Evolutionary conservation across 164 flowering plant genomes (phyloP), one percentile per base, ranked within the genome.

Genomic region (Warburgia ugandensis): DNA sequence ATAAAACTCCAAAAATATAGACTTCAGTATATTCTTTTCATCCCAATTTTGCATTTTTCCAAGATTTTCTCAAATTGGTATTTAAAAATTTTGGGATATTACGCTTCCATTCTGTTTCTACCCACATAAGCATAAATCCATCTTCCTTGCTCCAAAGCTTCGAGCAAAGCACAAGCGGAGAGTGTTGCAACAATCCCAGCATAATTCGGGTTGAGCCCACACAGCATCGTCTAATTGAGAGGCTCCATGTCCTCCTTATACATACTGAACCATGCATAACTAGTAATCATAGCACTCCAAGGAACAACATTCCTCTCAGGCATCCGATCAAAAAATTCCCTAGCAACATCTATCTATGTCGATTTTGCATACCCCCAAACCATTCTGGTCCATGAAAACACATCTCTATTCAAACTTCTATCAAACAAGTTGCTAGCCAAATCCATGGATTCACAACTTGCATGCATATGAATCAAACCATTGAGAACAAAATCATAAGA

Each of bases 401-500:
- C 94, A 62, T 84, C 94, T 6, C 61, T 54, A 29, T 59, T 50
- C 8, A 6, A 40, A 64, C 80, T 74, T 20, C 4, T 47, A 52
- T 78, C 79, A 40, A 84, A 81, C 69, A 84, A 23, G 32, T 58
- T 76, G 12, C 79, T 66, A 5, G 81, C 82, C 0, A 36, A 56
- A 16, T 31, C 67, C 53, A 80, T 59, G 10, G 60, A 60, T n/a
- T 59, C 29, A 70, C 80, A 71, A 45, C 46, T 61, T 2, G 61
- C 69, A 36, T 81, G 81, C 62, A 70, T 62, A 68, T 78, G 79
- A 14, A 79, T 60, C 70, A 81, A 66, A 11, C 84, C 84, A 40
- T 81, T 84, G 14, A 63, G 74, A 29, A 84, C 94, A 65, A 81
- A 84, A 57, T 79, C 94, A 41, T 81, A 77, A 25, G 49, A 37